Evolutionary conservation across 371 early-diverging fungal genomes (phyloP).

Genomic region (Catenaria anguillulae): DNA sequence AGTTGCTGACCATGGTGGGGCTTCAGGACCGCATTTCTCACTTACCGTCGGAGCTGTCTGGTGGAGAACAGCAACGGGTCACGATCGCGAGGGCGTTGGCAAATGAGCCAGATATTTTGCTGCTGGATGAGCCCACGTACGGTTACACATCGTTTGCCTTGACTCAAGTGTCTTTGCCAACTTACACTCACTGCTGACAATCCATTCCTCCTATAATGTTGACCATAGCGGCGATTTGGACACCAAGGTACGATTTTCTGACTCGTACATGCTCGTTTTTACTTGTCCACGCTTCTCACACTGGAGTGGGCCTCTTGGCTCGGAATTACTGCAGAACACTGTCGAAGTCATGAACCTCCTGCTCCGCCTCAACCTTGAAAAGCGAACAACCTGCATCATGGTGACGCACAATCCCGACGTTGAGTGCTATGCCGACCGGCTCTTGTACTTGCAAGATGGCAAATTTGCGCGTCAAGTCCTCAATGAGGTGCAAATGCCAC

Average conservation of each 20-base stretch:
- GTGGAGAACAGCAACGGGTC: conserved; percentile 22
- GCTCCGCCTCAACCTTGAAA: conserved; percentile 14
- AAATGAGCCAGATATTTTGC: conserved; percentile 11
- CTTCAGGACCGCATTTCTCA: conserved; percentile 19
- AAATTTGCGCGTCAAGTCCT: conserved; percentile 14
- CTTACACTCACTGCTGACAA: too few relatives aligned
- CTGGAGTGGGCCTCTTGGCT: too few relatives aligned
- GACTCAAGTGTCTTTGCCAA: too few relatives aligned
- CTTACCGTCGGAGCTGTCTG: conserved; percentile 20
- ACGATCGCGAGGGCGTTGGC: conserved; percentile 21
- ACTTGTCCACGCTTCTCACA: conserved; percentile 1
- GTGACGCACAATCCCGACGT: conserved; percentile 23
- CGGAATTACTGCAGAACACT: too few relatives aligned
- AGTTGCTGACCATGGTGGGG: conserved; percentile 14
- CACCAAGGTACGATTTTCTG: too few relatives aligned
- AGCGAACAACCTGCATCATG: conserved; percentile 17
- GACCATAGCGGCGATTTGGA: conserved; percentile 27
- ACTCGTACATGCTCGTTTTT: background rate
- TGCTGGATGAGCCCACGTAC: conserved; percentile 28
- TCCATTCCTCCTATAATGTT: too few relatives aligned
- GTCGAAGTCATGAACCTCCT: conserved; percentile 20
- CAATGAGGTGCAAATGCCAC: conserved; percentile 8
- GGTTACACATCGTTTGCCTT: too few relatives aligned
- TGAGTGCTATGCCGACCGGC: conserved; percentile 19
- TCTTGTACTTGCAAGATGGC: conserved; percentile 19